Percentiles rank a stretch among this genome's conserved stretches.
These are phyloP conservation scores for Mayamaea pseudoterrestris DNA, from an alignment of 108 stramenopile species.

Conservation along the genomic window DNA sequence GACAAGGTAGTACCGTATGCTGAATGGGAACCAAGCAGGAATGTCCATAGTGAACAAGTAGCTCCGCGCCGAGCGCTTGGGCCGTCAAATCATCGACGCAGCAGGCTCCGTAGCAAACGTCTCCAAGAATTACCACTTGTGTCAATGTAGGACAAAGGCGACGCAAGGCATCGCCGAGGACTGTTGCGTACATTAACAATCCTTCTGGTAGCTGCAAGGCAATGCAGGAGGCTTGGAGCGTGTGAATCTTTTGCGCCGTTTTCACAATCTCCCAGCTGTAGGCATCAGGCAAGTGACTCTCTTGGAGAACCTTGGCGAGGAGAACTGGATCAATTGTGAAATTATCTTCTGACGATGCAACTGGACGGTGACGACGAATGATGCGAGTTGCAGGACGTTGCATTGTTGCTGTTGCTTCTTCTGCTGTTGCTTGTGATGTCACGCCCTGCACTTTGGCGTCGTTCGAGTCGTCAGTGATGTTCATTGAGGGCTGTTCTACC, in stretches of 20 bases:
- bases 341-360: slow-evolving; percentile 4
- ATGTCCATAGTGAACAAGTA: slow-evolving; percentile 97
- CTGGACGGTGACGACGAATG: slow-evolving; percentile 12
- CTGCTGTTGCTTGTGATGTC: no score
- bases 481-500: no score
- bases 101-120: slow-evolving; percentile 99
- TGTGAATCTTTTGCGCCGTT: slow-evolving; percentile 70
- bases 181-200: slow-evolving; percentile 88
- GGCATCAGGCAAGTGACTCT: slow-evolving; percentile 56
- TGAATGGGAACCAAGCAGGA: slow-evolving; percentile 93
- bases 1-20: slow-evolving; percentile 67
- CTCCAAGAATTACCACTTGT: slow-evolving; percentile 79
- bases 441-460: no score
- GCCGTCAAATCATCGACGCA: slow-evolving; percentile 96
- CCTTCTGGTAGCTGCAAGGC: slow-evolving; percentile 98
- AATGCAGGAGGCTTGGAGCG: slow-evolving; percentile 40
- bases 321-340: slow-evolving; percentile 27
- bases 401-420: no score
- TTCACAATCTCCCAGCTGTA: slow-evolving; percentile 85
- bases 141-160: slow-evolving; percentile 36
- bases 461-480: no score
- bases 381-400: slow-evolving; percentile 17
- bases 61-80: slow-evolving; percentile 74
- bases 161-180: slow-evolving; percentile 85
- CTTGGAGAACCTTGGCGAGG: slow-evolving; percentile 26